Evolutionary conservation across 305 asterid species (phyloP).

Genomic region (Fraxinus velutina): DNA sequence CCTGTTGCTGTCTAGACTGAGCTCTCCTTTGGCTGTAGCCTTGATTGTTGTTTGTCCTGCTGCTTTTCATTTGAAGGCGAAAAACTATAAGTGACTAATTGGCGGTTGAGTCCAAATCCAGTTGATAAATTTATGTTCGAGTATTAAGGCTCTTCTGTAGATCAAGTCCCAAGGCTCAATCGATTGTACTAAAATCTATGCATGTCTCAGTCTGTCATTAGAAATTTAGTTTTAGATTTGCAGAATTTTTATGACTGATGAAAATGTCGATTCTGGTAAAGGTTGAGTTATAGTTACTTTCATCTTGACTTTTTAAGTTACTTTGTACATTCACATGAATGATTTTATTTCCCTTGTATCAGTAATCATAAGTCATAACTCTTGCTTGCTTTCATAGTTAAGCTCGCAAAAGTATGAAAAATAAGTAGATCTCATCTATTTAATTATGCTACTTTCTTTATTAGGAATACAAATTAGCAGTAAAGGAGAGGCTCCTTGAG

Average conservation of each 20-base stretch:
- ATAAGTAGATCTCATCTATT: background rate
- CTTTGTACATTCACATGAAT: background rate
- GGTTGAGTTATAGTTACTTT: background rate
- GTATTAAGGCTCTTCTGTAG: background rate
- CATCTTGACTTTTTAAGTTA: background rate
- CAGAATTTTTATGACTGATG: background rate
- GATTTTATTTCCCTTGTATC: background rate
- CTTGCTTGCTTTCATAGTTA: background rate
- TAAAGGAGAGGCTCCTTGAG: background rate
- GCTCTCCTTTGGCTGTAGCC: background rate
- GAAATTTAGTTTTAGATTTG: constrained; percentile 1
- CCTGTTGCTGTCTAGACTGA: constrained; percentile 53
- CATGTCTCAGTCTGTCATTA: constrained; percentile 9
- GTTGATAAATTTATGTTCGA: background rate
- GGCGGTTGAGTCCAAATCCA: background rate
- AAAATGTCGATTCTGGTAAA: constrained; percentile 1
- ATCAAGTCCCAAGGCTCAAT: background rate
- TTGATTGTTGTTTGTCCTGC: constrained; percentile 27
- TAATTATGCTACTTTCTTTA: background rate
- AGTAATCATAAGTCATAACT: background rate
- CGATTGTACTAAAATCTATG: background rate
- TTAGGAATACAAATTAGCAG: background rate
- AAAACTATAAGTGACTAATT: background rate
- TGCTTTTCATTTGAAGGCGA: constrained; percentile 17
- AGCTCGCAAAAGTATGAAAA: background rate